These are phyloP conservation scores for Carex cristatella DNA, from an alignment of 176 grass and related monocot species.

Conservation along the genomic window DNA sequence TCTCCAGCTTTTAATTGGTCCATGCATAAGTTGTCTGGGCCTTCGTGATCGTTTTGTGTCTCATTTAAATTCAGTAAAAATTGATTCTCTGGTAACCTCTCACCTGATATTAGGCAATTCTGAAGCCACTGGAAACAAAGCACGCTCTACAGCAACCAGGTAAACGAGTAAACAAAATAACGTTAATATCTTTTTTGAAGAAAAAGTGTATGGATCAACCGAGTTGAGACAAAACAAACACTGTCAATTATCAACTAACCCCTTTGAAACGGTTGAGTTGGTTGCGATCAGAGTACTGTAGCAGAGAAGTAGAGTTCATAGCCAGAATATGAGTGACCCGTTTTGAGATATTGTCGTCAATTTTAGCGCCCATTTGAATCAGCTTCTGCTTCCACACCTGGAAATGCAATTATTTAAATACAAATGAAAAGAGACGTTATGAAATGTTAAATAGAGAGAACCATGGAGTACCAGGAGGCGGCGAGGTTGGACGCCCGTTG, in stretches of 20 bases:
- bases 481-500: constrained; percentile 45
- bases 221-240: constrained; percentile 8
- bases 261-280: constrained; percentile 52
- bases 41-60: constrained; percentile 29
- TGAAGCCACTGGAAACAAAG: constrained; percentile 66
- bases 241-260: constrained; percentile 20
- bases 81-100: constrained; percentile 46
- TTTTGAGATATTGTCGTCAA: constrained; percentile 37
- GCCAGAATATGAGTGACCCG: constrained; percentile 67
- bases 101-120: constrained; percentile 58
- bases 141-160: constrained; percentile 34
- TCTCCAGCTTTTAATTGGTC: neutral
- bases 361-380: constrained; percentile 65
- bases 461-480: constrained; percentile 48
- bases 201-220: neutral
- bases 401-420: neutral
- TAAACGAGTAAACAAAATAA: neutral
- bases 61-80: constrained; percentile 52
- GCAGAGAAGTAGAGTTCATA: constrained; percentile 43
- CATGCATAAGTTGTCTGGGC: neutral
- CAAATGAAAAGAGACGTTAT: neutral
- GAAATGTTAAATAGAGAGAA: neutral
- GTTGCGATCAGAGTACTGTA: constrained; percentile 40
- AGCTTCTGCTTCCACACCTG: constrained; percentile 91
- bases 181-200: neutral